A percentile compares a stretch with the other conserved stretches of the same genome.
phyloP scores from a whole-genome alignment of 768 basidiomycete species.

The Ramaria sp. region DNA sequence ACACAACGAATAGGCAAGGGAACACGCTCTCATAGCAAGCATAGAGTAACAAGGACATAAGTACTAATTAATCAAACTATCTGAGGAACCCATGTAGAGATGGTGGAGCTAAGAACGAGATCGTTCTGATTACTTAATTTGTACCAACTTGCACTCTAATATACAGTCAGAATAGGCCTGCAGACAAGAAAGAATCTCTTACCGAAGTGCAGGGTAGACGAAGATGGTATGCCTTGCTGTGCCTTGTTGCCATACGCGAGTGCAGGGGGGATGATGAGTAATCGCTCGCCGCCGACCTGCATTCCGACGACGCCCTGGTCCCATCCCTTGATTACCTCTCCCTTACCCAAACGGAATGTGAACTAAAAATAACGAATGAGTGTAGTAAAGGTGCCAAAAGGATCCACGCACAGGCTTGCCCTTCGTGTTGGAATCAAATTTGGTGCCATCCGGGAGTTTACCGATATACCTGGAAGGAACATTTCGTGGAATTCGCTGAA shows the following conservation, averaged over 20 bases:
- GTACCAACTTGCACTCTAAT: constrained; percentile 62
- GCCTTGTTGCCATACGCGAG: constrained; percentile 66
- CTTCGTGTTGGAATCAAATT: constrained; percentile 73
- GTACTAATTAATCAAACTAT: not conserved
- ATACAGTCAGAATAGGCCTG: constrained; percentile 1
- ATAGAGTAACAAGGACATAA: not conserved
- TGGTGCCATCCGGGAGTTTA: constrained; percentile 64
- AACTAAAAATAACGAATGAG: constrained; percentile 33
- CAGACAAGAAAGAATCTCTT: constrained; percentile 18
- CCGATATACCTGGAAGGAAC: constrained; percentile 57
- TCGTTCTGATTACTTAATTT: constrained; percentile 40
- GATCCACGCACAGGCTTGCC: constrained; percentile 67
- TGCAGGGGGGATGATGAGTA: constrained; percentile 60
- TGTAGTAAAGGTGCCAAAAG: constrained; percentile 2
- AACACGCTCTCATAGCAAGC: too few relatives aligned
- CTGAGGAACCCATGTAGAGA: not conserved
- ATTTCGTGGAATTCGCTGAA: not conserved
- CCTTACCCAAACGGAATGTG: constrained; percentile 68
- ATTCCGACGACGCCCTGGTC: constrained; percentile 88
- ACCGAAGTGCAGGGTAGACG: constrained; percentile 80
- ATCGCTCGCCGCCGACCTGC: constrained; percentile 83
- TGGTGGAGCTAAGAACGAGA: not conserved
- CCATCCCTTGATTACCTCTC: constrained; percentile 95
- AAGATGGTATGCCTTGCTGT: constrained; percentile 52
- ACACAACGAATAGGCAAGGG: too few relatives aligned